These are phyloP conservation scores for Caryocar brasiliense DNA, from an alignment of 441 rosid genomes.

Conservation along the genomic window DNA sequence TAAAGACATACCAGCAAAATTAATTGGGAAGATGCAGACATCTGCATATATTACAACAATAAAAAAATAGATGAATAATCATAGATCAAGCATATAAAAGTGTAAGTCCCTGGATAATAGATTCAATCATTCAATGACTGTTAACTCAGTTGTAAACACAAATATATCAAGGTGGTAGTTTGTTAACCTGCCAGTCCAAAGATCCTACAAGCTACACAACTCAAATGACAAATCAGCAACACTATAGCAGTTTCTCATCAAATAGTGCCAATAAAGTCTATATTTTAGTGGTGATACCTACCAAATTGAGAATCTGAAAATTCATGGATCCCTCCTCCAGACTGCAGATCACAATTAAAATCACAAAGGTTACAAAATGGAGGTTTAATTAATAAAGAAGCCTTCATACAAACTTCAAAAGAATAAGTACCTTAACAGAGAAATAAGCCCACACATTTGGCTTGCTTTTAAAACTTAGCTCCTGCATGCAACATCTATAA, in stretches of 20 bases:
- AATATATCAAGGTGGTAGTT: too few relatives aligned
- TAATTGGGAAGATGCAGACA: not conserved
- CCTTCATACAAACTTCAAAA: not conserved
- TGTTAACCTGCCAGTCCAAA: too few relatives aligned
- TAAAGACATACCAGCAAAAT: not conserved
- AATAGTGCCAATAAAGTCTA: not conserved
- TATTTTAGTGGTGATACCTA: constrained; percentile 24
- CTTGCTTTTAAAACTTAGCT: constrained; percentile 96
- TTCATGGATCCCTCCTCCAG: constrained; percentile 99
- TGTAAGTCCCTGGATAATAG: too few relatives aligned
- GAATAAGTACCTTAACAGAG: constrained; percentile 81
- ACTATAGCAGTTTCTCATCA: too few relatives aligned
- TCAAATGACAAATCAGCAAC: too few relatives aligned
- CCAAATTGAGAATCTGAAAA: constrained; percentile 99
- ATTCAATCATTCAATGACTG: too few relatives aligned
- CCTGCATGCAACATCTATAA: constrained; percentile 59
- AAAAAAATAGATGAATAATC: not conserved
- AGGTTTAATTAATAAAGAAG: not conserved
- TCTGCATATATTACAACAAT: not conserved
- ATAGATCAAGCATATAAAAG: too few relatives aligned
- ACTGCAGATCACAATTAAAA: constrained; percentile 43
- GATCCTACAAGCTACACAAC: too few relatives aligned
- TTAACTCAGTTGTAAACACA: too few relatives aligned
- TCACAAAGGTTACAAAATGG: constrained; percentile 10
- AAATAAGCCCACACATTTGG: constrained; percentile 99